Evolutionary conservation across 2,329 filamentous ascomycete genomes (phyloP).

Genomic region (Didymella segeticola): DNA sequence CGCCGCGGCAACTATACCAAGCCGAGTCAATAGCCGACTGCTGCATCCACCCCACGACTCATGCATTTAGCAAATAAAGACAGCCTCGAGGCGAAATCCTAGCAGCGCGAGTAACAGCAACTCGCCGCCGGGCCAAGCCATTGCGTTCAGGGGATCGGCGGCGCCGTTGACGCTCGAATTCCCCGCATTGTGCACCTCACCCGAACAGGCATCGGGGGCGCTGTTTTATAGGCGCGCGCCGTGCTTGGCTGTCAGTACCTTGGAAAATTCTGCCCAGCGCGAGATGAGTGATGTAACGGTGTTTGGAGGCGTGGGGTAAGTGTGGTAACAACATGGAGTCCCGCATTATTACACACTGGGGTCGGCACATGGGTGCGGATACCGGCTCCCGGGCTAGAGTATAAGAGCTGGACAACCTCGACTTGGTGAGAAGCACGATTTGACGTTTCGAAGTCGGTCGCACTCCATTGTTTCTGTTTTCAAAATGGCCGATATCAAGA

Average conservation of each 20-base stretch:
- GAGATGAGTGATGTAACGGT: slow-evolving; percentile 17
- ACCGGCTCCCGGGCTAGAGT: not conserved
- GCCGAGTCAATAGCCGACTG: not conserved
- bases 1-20: not conserved
- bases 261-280: slow-evolving; percentile 16
- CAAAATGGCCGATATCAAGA: slow-evolving; percentile 19
- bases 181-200: slow-evolving; percentile 15
- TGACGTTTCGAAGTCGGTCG: slow-evolving; percentile 13
- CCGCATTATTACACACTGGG: slow-evolving; percentile 11
- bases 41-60: not conserved
- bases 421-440: slow-evolving; percentile 3
- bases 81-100: not conserved
- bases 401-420: slow-evolving; percentile 8
- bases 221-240: slow-evolving; percentile 5
- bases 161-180: slow-evolving; percentile 14
- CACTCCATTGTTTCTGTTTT: not conserved
- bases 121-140: not conserved
- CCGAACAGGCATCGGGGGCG: slow-evolving; percentile 5
- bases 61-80: not conserved
- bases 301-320: slow-evolving; percentile 14
- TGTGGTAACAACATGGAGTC: slow-evolving; percentile 17
- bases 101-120: not conserved
- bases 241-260: slow-evolving; percentile 7
- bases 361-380: slow-evolving; percentile 14
- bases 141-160: slow-evolving; percentile 8